Evolutionary conservation across 371 early-diverging fungal genomes (phyloP).

Genomic region (Entomophthora muscae): DNA sequence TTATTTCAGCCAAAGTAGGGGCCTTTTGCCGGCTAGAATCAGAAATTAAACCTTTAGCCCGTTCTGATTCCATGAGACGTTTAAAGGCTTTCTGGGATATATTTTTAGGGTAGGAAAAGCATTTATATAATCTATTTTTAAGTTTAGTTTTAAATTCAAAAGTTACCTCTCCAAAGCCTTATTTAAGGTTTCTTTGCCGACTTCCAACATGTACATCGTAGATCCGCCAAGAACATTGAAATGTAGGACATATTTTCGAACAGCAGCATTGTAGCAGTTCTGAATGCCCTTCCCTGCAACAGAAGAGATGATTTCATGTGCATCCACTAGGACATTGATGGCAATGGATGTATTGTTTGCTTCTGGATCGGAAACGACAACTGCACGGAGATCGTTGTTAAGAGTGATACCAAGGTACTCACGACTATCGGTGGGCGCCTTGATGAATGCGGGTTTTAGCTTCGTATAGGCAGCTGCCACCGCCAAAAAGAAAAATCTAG

Average conservation of each 20-base stretch:
- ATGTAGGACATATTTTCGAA: background rate
- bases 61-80: background rate
- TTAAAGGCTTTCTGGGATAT: background rate
- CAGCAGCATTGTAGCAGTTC: background rate
- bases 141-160: background rate
- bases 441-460: too few species aligned
- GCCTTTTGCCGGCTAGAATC: background rate
- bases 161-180: background rate
- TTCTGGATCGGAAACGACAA: background rate
- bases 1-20: background rate
- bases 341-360: background rate
- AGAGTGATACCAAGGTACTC: background rate
- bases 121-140: background rate
- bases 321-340: background rate
- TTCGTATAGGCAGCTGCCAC: too few species aligned
- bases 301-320: background rate
- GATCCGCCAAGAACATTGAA: background rate
- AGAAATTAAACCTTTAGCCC: background rate
- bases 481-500: too few species aligned
- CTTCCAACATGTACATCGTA: background rate
- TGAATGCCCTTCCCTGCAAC: background rate
- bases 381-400: background rate
- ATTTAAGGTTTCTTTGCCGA: background rate
- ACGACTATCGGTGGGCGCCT: background rate
- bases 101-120: background rate